These are phyloP conservation scores for Fusarium sp. DNA, from an alignment of 2,329 filamentous ascomycete species.

Conservation along the genomic window DNA sequence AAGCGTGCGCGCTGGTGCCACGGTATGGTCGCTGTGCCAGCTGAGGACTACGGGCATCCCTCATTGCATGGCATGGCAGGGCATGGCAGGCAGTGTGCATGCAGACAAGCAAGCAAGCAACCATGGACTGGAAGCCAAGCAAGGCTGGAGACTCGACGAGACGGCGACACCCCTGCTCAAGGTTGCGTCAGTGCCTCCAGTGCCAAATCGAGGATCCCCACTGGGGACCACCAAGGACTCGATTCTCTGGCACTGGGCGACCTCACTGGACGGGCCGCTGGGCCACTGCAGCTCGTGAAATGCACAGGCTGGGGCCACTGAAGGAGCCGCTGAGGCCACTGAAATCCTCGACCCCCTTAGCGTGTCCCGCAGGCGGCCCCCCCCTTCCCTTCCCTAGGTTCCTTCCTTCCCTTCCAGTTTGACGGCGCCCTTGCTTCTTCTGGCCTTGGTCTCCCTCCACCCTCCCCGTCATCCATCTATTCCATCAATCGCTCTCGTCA, in stretches of 20 bases:
- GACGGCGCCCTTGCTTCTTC: constrained; percentile 29
- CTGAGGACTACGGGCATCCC: constrained; percentile 1
- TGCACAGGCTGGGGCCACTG: constrained; percentile 37
- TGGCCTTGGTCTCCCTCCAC: constrained; percentile 37
- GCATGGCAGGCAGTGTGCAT: constrained; percentile 24
- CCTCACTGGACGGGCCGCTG: constrained; percentile 16
- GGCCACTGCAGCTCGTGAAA: constrained; percentile 39
- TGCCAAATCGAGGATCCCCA: constrained; percentile 31
- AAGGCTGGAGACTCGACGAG: constrained; percentile 15
- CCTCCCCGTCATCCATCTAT: constrained; percentile 41
- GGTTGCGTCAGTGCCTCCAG: constrained; percentile 35
- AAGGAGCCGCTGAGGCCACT: constrained; percentile 21
- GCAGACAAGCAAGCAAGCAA: constrained; percentile 13
- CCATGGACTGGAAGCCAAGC: background rate
- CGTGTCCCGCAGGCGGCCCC: constrained; percentile 17
- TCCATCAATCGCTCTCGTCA: constrained; percentile 26
- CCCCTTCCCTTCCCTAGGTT: constrained; percentile 12
- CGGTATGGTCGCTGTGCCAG: constrained; percentile 18
- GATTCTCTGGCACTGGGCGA: constrained; percentile 31
- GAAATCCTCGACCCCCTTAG: constrained; percentile 36
- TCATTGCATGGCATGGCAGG: constrained; percentile 19
- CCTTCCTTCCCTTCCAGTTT: constrained; percentile 16
- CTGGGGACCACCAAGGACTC: constrained; percentile 18
- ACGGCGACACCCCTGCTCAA: constrained; percentile 13
- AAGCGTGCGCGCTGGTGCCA: constrained; percentile 7